Evolutionary conservation across 306 rosid genomes (phyloP).

Genomic region (Pterocarpus santalinus): DNA sequence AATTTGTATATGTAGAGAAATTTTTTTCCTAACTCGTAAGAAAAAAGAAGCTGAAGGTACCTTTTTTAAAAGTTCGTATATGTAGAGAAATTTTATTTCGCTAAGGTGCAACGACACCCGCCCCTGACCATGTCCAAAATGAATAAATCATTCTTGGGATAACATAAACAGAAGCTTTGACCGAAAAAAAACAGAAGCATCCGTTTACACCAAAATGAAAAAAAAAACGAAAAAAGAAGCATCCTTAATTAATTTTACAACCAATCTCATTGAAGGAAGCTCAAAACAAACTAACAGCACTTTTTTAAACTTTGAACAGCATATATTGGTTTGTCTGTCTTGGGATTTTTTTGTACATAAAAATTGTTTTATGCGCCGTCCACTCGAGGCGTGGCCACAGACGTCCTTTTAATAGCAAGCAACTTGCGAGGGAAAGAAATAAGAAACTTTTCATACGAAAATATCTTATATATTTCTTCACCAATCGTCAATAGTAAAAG

Average conservation of each 20-base stretch:
- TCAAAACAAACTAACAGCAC: not conserved
- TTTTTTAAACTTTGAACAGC: not conserved
- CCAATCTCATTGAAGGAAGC: not conserved
- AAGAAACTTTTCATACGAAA: conserved; percentile 7
- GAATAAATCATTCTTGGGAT: not conserved
- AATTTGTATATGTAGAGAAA: too few relatives aligned
- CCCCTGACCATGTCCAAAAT: not conserved
- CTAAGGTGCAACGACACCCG: not conserved
- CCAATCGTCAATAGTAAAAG: not conserved
- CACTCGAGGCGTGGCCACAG: conserved; percentile 4
- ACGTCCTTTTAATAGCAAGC: conserved; percentile 34
- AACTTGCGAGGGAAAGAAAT: conserved; percentile 25
- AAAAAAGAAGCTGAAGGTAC: too few relatives aligned
- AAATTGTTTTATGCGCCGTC: conserved; percentile 35
- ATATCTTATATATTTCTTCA: not conserved
- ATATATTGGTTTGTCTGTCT: not conserved
- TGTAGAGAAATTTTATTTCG: too few relatives aligned
- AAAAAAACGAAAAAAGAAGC: not conserved
- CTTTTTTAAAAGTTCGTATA: too few relatives aligned
- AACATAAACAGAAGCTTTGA: too few relatives aligned
- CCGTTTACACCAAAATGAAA: not conserved
- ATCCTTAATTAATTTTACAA: not conserved
- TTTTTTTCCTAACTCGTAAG: too few relatives aligned
- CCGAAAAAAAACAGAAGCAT: not conserved
- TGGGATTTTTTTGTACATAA: not conserved